Evolutionary conservation across 2,329 filamentous ascomycete species (phyloP), one percentile per base, ranked within the genome.

Genomic region (Alternaria ethzedia): DNA sequence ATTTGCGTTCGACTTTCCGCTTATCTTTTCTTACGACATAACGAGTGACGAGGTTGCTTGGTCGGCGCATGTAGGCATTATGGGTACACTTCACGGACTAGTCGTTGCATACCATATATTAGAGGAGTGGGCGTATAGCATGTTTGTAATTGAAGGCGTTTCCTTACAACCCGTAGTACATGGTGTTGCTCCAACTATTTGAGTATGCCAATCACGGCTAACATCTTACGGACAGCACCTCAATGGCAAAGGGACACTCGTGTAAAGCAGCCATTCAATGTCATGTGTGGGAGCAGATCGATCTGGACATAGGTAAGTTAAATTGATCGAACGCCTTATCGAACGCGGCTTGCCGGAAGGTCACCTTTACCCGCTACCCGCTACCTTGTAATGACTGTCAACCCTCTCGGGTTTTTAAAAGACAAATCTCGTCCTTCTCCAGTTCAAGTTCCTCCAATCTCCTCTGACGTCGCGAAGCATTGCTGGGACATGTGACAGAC

Each of bases 21-120:
- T 46, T 30, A 51, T 36, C 30, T 61, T 57, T 54, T 41, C 54
- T 65, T 50, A 57, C 50, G 62, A 64, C 21, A 46, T 57, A 45
- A 64, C 61, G 62, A 54, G 54, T 64, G 52, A 64, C 54, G 58
- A 62, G 43, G 49, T 61, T 30, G 54, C 50, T 51, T 56, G 57
- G 36, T 28, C 51, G 55, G 30, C 36, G 55, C 30, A 50, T 28
- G 13, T 47, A 32, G 41, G 47, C 43, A 62, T 51, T 47, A 15
- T 36, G 15, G 54, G 25, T 26, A 54, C 26, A 26, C n/a, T 46
- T 62, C 30, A 49, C n/a, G 41, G 11, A 25, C 50, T 25, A 32
- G 28, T 54, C 43, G 46, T 21, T 44, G 54, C 30, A 50, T 45
- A 50, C 30, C 12, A 41, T 23, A 11, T 25, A 13, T 57, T 20